phyloP scores from a whole-genome alignment of 2,329 filamentous ascomycete species.

The Pyricularia sp. region DNA sequence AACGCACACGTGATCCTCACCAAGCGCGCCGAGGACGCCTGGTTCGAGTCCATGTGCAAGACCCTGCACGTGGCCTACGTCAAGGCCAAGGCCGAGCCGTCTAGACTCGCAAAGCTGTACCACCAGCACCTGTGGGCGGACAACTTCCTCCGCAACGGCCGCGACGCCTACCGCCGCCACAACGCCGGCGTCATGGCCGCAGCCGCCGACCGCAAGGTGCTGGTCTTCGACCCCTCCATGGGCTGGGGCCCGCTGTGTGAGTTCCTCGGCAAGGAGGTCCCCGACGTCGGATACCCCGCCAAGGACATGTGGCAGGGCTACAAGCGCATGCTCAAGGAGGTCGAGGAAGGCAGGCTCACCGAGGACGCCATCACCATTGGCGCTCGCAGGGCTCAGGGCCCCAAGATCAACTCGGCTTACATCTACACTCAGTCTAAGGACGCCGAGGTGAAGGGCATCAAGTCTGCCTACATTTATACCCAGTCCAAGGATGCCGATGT shows the following conservation, averaged over 20 bases:
- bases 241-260: background rate
- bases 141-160: background rate
- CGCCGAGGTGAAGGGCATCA: background rate
- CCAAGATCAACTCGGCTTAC: background rate
- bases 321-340: background rate
- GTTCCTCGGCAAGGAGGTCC: constrained; percentile 3
- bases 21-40: constrained; percentile 25
- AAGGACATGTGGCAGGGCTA: background rate
- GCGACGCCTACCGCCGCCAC: constrained; percentile 1
- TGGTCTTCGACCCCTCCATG: background rate
- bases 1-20: constrained; percentile 34
- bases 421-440: background rate
- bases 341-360: background rate
- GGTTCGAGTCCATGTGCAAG: constrained; percentile 18
- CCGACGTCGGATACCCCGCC: background rate
- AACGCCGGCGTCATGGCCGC: background rate
- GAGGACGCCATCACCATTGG: background rate
- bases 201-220: background rate
- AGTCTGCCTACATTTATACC: background rate
- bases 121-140: background rate
- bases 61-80: background rate
- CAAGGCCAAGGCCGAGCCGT: background rate
- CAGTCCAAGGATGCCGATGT: background rate
- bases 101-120: background rate
- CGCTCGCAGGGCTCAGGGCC: background rate